Evolutionary conservation across 2,329 filamentous ascomycete species (phyloP).

Genomic region (Fusarium transvaalense): DNA sequence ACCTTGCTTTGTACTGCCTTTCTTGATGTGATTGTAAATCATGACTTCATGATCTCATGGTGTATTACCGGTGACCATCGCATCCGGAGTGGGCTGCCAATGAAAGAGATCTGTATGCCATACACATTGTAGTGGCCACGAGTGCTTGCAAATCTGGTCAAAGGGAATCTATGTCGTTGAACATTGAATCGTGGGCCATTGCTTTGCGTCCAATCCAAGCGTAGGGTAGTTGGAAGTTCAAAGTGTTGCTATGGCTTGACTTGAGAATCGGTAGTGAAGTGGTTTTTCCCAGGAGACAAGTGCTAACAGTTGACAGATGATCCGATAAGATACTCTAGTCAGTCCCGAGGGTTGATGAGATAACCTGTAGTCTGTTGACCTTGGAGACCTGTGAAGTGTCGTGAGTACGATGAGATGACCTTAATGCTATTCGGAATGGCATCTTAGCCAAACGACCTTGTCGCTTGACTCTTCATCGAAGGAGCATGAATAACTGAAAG

Average conservation of each 20-base stretch:
- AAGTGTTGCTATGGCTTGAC: not conserved
- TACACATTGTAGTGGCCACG: not conserved
- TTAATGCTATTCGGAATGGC: not conserved
- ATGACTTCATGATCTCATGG: conserved; percentile 14
- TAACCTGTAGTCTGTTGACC: not conserved
- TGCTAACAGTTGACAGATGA: not conserved
- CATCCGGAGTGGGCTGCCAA: not conserved
- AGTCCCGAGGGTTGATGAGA: not conserved
- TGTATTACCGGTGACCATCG: not conserved
- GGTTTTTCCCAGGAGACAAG: not conserved
- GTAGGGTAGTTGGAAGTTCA: not conserved
- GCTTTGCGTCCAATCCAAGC: not conserved
- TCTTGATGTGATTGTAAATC: not conserved
- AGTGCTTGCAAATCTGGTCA: not conserved
- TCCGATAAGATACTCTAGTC: not conserved
- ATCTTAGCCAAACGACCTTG: not conserved
- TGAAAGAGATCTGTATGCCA: not conserved
- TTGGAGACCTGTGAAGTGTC: not conserved
- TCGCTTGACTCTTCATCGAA: not conserved
- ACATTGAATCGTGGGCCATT: not conserved
- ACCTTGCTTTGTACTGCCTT: conserved; percentile 4
- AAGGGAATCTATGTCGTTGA: not conserved
- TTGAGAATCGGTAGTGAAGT: not conserved
- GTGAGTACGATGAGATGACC: not conserved
- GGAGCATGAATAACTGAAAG: not conserved